Evolutionary conservation across 2,329 filamentous ascomycete species (phyloP).

Genomic region (Arachnopeziza araneosa): DNA sequence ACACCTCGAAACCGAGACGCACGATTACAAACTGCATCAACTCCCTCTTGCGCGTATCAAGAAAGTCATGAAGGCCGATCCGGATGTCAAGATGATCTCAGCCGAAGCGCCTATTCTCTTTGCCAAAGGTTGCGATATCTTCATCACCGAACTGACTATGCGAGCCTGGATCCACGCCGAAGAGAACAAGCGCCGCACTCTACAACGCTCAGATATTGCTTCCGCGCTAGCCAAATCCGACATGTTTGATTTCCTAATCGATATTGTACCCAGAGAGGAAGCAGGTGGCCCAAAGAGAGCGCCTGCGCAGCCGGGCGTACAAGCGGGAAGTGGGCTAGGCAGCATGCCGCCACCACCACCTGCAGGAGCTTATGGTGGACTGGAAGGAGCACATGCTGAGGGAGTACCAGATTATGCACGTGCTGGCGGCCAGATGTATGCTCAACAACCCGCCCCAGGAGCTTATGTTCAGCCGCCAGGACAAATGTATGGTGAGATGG

Average conservation of each 20-base stretch:
- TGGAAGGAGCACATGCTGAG: conserved; percentile 66
- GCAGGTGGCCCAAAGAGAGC: conserved; percentile 72
- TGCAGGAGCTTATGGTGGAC: conserved; percentile 49
- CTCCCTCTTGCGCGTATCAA: conserved; percentile 97
- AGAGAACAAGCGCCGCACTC: conserved; percentile 93
- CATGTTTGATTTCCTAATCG: conserved; percentile 99
- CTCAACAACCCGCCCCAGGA: conserved; percentile 56
- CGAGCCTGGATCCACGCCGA: conserved; percentile 99
- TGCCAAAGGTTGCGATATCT: conserved; percentile 97
- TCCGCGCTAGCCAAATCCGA: conserved; percentile 94
- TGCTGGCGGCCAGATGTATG: conserved; percentile 59
- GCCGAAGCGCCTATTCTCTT: conserved; percentile 97
- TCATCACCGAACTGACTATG: conserved; percentile 98
- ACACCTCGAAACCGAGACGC: conserved; percentile 87
- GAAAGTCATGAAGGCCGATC: conserved; percentile 99
- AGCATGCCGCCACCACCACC: conserved; percentile 44
- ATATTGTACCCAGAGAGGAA: conserved; percentile 96
- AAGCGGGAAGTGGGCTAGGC: conserved; percentile 43
- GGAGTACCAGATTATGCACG: conserved; percentile 78
- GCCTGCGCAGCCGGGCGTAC: conserved; percentile 37
- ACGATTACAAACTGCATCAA: conserved; percentile 98
- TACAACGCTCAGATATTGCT: conserved; percentile 94
- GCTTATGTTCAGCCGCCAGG: conserved; percentile 57
- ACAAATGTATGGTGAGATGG: conserved; percentile 74
- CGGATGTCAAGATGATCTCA: conserved; percentile 99